Base-by-base conservation (phyloP, 345 rosid genomes). In the Moricandia arvensis region DNA sequence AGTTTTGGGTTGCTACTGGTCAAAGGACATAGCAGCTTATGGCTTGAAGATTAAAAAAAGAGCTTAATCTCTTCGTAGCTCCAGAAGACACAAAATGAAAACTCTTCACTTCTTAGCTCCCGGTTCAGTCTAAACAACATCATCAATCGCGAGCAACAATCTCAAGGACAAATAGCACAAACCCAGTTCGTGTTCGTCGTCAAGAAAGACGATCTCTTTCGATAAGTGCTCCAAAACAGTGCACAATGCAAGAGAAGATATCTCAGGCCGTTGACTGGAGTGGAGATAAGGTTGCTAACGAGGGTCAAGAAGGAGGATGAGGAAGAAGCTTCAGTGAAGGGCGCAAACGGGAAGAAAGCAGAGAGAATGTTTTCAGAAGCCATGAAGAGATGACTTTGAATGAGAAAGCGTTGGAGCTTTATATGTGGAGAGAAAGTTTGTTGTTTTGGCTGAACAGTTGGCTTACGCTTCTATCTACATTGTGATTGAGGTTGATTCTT, bases 401-500 rank as follows among this genome's bases (percentile, higher is more conserved):
- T 9, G 94, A 92, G 86, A 92, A 95, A 75, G 91, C 88, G 33
- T 1, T 85, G 61, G 96, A 90, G 81, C 81, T 88, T 55, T 87
- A 87, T 57, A 68, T 88, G n/a, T 53, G 98, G 99, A 57, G 94
- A 87, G 80, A 90, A 86, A 78, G 96, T 66, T 5, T 82, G 83
- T 81, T 87, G 71, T 90, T 87, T 77, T 92, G 97, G 97, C 86
- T 92, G 27, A 90, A 88, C 83, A 92, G 77, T 85, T 88, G 63
- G 97, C 96, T 58, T 95, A 92, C 57, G 97, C 97, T 27, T 89
- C 97, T 15, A 95, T 95, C 62, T 95, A 84, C 64, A 86, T 92
- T 27, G 82, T 89, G 15, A 95, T 95, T 7, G 96, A 10, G 97
- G 85, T 69, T 95, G 99, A 86, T 95, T 38, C 49, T 87, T 75